phyloP scores from a whole-genome alignment of 192 early-diverging fungal genomes.

The Coemansia sp. region DNA sequence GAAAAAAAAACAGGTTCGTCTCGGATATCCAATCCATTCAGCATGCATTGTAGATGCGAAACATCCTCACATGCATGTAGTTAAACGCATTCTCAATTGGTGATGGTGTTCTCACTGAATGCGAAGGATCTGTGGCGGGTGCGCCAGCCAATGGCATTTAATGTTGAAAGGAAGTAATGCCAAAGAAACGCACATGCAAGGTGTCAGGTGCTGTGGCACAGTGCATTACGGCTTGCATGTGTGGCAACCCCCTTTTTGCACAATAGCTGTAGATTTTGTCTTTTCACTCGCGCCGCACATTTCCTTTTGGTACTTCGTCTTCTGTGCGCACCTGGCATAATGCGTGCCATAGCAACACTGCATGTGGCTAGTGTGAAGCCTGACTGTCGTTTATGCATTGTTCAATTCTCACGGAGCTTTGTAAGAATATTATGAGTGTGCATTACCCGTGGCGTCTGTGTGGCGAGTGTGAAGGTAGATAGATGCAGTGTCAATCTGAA shows the following conservation, averaged over 20 bases:
- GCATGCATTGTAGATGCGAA: constrained; percentile 8
- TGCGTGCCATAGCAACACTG: neutral
- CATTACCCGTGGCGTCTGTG: constrained; percentile 10
- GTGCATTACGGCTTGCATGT: constrained; percentile 1
- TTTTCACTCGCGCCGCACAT: neutral
- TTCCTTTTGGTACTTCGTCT: neutral
- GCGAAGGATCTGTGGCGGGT: constrained; percentile 15
- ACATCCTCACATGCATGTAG: constrained; percentile 6
- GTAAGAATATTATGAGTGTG: neutral
- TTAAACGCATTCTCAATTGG: constrained; percentile 16
- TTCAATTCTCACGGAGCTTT: neutral
- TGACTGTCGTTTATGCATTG: neutral
- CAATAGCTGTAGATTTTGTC: neutral
- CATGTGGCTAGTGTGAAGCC: constrained; percentile 3
- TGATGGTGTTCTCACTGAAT: neutral
- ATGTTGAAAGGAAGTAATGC: neutral
- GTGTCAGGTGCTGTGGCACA: constrained; percentile 33
- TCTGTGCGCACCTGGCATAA: constrained; percentile 3
- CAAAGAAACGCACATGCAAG: constrained; percentile 5
- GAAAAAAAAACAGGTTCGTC: neutral
- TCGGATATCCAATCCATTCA: constrained; percentile 1
- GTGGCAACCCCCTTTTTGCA: neutral
- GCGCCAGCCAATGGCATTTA: constrained; percentile 7
- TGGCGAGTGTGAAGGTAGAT: constrained; percentile 14
- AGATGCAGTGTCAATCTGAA: neutral